phyloP scores from a whole-genome alignment of 805 yeast genomes.

The Schizosaccharomyces lindneri region DNA sequence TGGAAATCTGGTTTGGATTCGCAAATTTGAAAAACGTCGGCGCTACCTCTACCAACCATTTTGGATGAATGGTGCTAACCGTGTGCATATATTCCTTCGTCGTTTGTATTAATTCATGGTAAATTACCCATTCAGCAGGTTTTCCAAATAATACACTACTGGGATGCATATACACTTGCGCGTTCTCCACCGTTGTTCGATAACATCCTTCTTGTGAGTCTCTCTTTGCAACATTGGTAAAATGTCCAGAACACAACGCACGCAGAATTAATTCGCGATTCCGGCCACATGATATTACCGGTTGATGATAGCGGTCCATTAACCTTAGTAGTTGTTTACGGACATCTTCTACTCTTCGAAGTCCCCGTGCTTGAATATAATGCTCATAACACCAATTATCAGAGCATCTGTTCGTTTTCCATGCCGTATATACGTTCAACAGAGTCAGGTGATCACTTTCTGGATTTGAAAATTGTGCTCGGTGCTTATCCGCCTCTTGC shows the following conservation, averaged over 20 bases:
- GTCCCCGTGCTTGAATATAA: conserved; percentile 49
- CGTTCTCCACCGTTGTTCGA: conserved; percentile 16
- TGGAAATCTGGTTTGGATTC: conserved; percentile 25
- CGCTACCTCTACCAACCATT: conserved; percentile 52
- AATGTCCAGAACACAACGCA: conserved; percentile 41
- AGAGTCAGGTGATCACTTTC: conserved; percentile 63
- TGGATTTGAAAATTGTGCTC: conserved; percentile 26
- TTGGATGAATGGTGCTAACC: conserved; percentile 27
- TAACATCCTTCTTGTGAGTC: conserved; percentile 31
- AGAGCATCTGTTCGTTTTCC: conserved; percentile 45
- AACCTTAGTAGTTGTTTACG: conserved; percentile 41
- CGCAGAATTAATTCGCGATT: conserved; percentile 21
- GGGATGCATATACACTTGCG: conserved; percentile 54
- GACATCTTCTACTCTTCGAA: conserved; percentile 43
- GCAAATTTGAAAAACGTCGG: conserved; percentile 48
- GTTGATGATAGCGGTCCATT: conserved; percentile 13
- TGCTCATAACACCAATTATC: conserved; percentile 68
- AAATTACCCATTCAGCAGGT: conserved; percentile 48
- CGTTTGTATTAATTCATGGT: conserved; percentile 64
- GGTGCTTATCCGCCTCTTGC: conserved; percentile 38
- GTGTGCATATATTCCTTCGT: conserved; percentile 72
- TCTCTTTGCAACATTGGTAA: conserved; percentile 38
- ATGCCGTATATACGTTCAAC: conserved; percentile 49
- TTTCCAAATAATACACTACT: conserved; percentile 56
- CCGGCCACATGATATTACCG: conserved; percentile 14